Percentiles rank a stretch among this genome's conserved stretches.
phyloP scores from a whole-genome alignment of 1,139 yeast genomes.

The Pichia sp. region DNA sequence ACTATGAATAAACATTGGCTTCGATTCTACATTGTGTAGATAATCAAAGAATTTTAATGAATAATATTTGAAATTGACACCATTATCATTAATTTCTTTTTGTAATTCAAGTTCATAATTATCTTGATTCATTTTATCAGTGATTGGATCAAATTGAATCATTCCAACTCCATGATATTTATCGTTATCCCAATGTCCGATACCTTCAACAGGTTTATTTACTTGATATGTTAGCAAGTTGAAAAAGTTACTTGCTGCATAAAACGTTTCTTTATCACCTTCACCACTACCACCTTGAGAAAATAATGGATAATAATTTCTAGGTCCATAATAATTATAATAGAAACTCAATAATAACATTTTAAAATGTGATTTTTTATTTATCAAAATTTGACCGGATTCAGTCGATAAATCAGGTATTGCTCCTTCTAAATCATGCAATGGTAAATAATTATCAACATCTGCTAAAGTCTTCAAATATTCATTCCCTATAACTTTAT shows the following conservation, averaged over 20 bases:
- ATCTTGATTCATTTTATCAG: slow-evolving; percentile 38
- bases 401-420: slow-evolving; percentile 59
- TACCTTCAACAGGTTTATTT: slow-evolving; percentile 38
- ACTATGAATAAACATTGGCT: slow-evolving; percentile 37
- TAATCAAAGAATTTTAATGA: slow-evolving; percentile 15
- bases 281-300: slow-evolving; percentile 60
- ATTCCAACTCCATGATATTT: slow-evolving; percentile 41
- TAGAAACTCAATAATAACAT: slow-evolving; percentile 47
- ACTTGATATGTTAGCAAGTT: slow-evolving; percentile 48
- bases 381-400: slow-evolving; percentile 53
- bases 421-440: slow-evolving; percentile 51
- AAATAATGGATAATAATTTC: slow-evolving; percentile 46
- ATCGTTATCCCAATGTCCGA: slow-evolving; percentile 35
- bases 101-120: slow-evolving; percentile 12
- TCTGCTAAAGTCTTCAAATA: slow-evolving; percentile 18
- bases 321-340: slow-evolving; percentile 56
- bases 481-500: slow-evolving; percentile 23
- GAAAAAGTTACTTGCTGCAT: slow-evolving; percentile 49
- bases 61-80: slow-evolving; percentile 12
- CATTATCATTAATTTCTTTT: slow-evolving; percentile 12
- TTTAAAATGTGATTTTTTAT: slow-evolving; percentile 47
- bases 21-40: slow-evolving; percentile 26
- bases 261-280: slow-evolving; percentile 64
- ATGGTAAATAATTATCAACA: slow-evolving; percentile 25
- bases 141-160: slow-evolving; percentile 50